Conservation (phyloP, 306 rosid genomes). For the Quercus ilex region DNA sequence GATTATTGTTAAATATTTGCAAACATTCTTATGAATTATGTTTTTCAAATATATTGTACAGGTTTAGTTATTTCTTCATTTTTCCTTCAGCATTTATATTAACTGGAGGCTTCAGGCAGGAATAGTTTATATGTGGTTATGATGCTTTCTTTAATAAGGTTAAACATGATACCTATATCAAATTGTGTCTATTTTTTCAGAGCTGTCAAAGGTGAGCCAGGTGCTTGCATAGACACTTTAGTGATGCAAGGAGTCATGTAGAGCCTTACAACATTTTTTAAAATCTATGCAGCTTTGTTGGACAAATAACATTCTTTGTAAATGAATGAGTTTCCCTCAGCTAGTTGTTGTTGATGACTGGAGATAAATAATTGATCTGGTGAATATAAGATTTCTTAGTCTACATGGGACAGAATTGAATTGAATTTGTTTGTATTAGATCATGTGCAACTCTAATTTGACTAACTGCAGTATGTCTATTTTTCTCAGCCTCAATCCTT, state of each 20-base stretch:
- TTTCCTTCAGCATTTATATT: neutral
- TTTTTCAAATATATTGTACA: neutral
- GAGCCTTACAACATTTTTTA: neutral
- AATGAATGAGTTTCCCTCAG: neutral
- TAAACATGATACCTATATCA: neutral
- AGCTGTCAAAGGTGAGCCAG: neutral
- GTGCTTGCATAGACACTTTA: neutral
- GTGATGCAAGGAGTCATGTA: neutral
- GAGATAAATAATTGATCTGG: neutral
- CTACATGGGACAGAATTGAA: neutral
- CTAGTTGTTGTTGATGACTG: neutral
- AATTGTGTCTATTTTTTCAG: neutral
- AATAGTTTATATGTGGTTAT: too few relatives aligned
- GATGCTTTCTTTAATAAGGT: neutral
- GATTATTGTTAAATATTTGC: neutral
- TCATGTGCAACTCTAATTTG: too few relatives aligned
- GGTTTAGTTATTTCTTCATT: neutral
- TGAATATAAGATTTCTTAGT: neutral
- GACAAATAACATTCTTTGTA: neutral
- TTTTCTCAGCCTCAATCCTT: neutral
- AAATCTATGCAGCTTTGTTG: neutral
- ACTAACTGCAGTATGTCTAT: neutral
- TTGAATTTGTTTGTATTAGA: neutral
- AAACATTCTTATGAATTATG: neutral
- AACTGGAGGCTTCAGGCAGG: too few relatives aligned